Conservation (phyloP, 768 basidiomycete species). For the Pleurotus salmoneostramineus region DNA sequence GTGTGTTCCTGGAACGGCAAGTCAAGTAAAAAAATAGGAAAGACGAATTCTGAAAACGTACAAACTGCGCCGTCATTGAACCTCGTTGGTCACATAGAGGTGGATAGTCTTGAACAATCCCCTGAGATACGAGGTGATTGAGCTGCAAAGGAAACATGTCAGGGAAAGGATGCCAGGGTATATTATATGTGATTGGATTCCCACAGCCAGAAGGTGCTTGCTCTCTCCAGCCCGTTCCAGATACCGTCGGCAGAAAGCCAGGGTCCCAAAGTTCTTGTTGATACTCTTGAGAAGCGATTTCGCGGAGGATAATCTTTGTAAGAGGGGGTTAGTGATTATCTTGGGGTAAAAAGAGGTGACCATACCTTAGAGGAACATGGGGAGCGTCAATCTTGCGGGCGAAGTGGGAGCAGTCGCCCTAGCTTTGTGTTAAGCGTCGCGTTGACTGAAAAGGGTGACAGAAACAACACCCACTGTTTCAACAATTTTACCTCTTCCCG, state of each 20-base stretch:
- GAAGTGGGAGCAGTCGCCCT: slow-evolving; percentile 96
- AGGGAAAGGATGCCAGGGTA: background rate
- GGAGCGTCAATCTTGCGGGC: slow-evolving; percentile 70
- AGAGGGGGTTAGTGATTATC: slow-evolving; percentile 6
- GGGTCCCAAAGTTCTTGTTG: slow-evolving; percentile 88
- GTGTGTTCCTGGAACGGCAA: slow-evolving; percentile 66
- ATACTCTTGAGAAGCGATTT: slow-evolving; percentile 85
- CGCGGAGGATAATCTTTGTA: slow-evolving; percentile 69
- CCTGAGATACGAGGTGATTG: slow-evolving; percentile 84
- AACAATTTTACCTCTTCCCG: slow-evolving; percentile 83
- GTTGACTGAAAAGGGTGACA: background rate
- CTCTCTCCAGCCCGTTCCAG: slow-evolving; percentile 90
- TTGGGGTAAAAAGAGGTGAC: slow-evolving; percentile 14
- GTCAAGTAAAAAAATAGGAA: background rate
- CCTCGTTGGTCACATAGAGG: slow-evolving; percentile 83
- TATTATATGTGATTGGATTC: slow-evolving; percentile 17
- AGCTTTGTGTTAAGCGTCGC: slow-evolving; percentile 5
- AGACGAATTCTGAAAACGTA: slow-evolving; percentile 28
- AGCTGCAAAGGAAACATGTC: slow-evolving; percentile 42
- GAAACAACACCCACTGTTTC: slow-evolving; percentile 54
- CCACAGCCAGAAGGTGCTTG: slow-evolving; percentile 87
- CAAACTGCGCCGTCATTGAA: slow-evolving; percentile 94
- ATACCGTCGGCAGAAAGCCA: slow-evolving; percentile 95
- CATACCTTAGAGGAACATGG: slow-evolving; percentile 67
- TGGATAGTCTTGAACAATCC: slow-evolving; percentile 89